phyloP scores from a whole-genome alignment of 495 filamentous ascomycete genomes.

The Baudoinia panamericana region DNA sequence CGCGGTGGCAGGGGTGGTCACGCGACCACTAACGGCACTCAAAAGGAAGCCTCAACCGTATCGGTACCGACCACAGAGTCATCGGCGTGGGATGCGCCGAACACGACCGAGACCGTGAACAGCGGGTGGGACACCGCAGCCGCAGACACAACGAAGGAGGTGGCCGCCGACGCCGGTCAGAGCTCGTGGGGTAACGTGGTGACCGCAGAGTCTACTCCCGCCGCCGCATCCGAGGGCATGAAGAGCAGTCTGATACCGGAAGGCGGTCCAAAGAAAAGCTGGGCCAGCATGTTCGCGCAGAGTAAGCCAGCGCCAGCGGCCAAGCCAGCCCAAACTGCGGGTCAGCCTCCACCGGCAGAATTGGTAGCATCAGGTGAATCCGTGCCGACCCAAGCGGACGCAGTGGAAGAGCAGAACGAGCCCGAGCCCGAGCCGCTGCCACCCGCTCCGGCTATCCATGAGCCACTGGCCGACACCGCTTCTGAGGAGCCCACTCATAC shows the following conservation, averaged over 20 bases:
- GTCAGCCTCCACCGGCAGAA: conserved; percentile 18
- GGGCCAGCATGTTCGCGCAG: conserved; percentile 50
- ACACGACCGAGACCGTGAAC: conserved; percentile 12
- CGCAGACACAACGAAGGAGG: conserved; percentile 18
- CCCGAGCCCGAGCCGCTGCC: conserved; percentile 4
- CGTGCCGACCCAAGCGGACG: neutral
- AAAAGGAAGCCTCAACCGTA: conserved; percentile 20
- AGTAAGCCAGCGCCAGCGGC: conserved; percentile 30
- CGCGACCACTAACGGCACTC: conserved; percentile 38
- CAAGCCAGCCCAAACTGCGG: conserved; percentile 23
- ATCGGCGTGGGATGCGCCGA: conserved; percentile 24
- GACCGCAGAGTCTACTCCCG: conserved; percentile 25
- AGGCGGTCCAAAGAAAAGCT: conserved; percentile 43
- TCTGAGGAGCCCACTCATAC: conserved; percentile 6
- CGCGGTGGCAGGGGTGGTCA: conserved; percentile 56
- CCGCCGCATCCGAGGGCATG: conserved; percentile 28
- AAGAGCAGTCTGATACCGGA: conserved; percentile 37
- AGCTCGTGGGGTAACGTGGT: conserved; percentile 21
- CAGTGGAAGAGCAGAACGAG: neutral
- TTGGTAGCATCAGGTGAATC: conserved; percentile 7
- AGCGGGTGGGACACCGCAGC: conserved; percentile 25
- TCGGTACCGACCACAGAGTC: conserved; percentile 27
- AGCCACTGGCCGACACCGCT: conserved; percentile 25
- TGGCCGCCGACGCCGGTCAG: conserved; percentile 10
- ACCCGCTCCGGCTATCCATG: conserved; percentile 3